These are phyloP conservation scores for Malus hybrid DNA, from an alignment of 331 rosid genomes.

Conservation along the genomic window DNA sequence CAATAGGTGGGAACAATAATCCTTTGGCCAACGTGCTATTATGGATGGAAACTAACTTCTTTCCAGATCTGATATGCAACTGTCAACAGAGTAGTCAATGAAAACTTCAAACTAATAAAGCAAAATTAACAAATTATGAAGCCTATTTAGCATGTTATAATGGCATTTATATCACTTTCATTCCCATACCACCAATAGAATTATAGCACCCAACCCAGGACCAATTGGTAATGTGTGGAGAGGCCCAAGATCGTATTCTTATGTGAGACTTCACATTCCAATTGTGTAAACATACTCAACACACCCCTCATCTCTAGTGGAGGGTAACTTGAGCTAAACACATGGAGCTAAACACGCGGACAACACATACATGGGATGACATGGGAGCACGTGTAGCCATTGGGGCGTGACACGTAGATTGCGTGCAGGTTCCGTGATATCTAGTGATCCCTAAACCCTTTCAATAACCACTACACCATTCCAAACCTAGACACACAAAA, in stretches of 20 bases:
- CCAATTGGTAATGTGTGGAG: not conserved
- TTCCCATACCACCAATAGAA: not conserved
- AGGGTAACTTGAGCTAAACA: not conserved
- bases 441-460: too few species aligned
- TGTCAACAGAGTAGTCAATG: not conserved
- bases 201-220: not conserved
- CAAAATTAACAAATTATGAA: not conserved
- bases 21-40: too few species aligned
- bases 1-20: too few species aligned
- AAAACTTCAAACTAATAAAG: not conserved
- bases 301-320: not conserved
- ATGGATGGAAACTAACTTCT: not conserved
- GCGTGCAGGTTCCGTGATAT: not conserved
- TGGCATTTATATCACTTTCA: not conserved
- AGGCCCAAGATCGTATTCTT: not conserved
- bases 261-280: not conserved
- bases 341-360: not conserved
- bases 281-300: not conserved
- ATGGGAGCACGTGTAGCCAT: not conserved
- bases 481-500: not conserved
- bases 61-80: not conserved
- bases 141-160: not conserved
- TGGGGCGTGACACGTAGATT: not conserved
- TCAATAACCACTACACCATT: not conserved
- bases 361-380: not conserved